Base-by-base conservation (phyloP, 1,139 yeast species). In the Yamadazyma buinensis region DNA sequence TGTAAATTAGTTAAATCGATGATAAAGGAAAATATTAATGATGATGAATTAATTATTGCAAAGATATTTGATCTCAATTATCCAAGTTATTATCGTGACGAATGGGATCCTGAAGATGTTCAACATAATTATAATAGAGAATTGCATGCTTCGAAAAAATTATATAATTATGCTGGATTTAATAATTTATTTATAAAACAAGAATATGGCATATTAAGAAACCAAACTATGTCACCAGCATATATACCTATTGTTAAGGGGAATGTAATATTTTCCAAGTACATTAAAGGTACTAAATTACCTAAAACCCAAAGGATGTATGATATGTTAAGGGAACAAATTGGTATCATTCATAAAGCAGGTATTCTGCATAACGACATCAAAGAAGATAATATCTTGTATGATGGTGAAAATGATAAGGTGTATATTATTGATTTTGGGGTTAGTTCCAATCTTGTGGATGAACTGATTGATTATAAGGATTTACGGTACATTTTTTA, bases 341-440 rank as follows among this genome's bases (percentile, higher is more conserved):
- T 28, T 3, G 9, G 13, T 9, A 13, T 28, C 21, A 28, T 28
- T 13, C 30, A 28, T 13, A 19, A n/a, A n/a, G 30, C 18, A 6
- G 30, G 30, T 5, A 13, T 28, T 5, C 15, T 28, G 5, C 30
- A 28, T 21, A 24, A 18, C 9, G 30, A 28, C 11, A 14, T 28
- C 3, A 28, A 18, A 18, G 24, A 8, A n/a, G 7, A 8, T 5
- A 28, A 28, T 21, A 13, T 28, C 3, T 12, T 28, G 13, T 28
- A 12, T 8, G 23, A 22, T 22, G n/a, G n/a, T 10, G 23, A 11
- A 22, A 17, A 19, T 5, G 23, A 28, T 5, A 28, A 28, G 15
- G 30, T 28, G 4, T 28, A 28, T 20, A 7, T 28, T 6, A 15
- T 20, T 12, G 30, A 28, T 14, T 28, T 28, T 28, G 24, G 30